These are phyloP conservation scores for Penicillium angulare DNA, from an alignment of 495 filamentous ascomycete genomes.

Conservation along the genomic window DNA sequence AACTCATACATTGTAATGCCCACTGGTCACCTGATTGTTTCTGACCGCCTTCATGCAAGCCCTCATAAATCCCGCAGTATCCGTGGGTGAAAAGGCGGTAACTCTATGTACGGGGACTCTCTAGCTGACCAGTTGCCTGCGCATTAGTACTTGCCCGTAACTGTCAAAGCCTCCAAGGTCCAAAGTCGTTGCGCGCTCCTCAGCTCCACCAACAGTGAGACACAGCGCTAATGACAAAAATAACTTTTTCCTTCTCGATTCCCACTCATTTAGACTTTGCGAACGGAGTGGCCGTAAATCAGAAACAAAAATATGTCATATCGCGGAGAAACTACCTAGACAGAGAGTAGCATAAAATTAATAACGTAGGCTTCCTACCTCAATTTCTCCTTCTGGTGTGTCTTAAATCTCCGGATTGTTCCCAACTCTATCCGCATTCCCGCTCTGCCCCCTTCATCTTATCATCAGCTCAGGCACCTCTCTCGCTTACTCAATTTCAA, in stretches of 20 bases:
- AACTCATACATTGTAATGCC: too few relatives aligned
- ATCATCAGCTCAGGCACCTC: constrained; percentile 6
- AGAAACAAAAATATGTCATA: neutral
- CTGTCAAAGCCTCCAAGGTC: too few relatives aligned
- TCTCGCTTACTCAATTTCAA: constrained; percentile 3
- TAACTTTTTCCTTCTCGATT: neutral
- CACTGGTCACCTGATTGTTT: too few relatives aligned
- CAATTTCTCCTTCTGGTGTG: neutral
- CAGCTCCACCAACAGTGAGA: neutral
- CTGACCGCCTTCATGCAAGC: too few relatives aligned
- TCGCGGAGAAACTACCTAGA: neutral
- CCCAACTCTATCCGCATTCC: constrained; percentile 13
- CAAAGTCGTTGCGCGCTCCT: too few relatives aligned
- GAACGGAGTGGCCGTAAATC: neutral
- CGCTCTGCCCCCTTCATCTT: constrained; percentile 13
- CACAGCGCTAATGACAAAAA: neutral
- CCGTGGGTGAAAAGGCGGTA: too few relatives aligned
- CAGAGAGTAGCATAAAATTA: neutral
- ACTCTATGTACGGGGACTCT: too few relatives aligned
- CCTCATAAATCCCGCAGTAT: too few relatives aligned
- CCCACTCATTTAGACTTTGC: neutral
- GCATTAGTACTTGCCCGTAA: too few relatives aligned
- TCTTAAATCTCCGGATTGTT: constrained; percentile 17
- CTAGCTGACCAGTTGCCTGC: too few relatives aligned
- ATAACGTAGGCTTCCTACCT: too few relatives aligned